Evolutionary conservation across 2,329 filamentous ascomycete species (phyloP), one percentile per base, ranked within the genome.

Genomic region (Fusarium torreyae): DNA sequence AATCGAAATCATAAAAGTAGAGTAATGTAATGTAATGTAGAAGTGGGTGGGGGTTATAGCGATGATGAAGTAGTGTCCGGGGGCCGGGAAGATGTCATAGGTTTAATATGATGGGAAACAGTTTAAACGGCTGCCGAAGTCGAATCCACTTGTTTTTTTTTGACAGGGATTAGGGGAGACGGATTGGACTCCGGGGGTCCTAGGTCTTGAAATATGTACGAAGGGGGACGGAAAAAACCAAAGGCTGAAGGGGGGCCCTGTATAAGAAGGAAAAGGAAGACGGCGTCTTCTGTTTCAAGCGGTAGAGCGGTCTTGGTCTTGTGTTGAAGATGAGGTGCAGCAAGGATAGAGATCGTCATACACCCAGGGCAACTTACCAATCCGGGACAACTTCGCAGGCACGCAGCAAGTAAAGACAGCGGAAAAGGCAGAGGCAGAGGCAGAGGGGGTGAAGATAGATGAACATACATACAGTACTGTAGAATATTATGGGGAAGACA

Each of bases 291-390:
- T 52, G 28, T 42, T 57, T 51, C 34, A 66, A 49, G 57, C 31
- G 24, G 45, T 26, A 54, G 44, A 39, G 24, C 51, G 34, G 20
- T 33, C 17, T 34, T 28, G 24, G 31, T 13, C 22, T n/a, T 46
- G 18, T 69, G 55, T 43, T 62, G 51, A 63, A 63, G 58, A 65
- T 57, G 62, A 61, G 54, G 33, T 54, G 56, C 49, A 45, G 59
- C 46, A 61, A 70, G 60, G 49, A 65, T 60, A 70, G 62, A 68
- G 71, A 70, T 71, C 71, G 71, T 74, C 71, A 74, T 74, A 74
- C 71, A 74, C 57, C 33, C 36, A 64, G 60, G 56, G 45, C 44
- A 46, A 69, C 69, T 71, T 70, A 71, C 71, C 71, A 72, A 72
- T 74, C 67, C 71, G 62, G 69, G 63, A 63, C 54, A 45, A 24